Evolutionary conservation across 2,329 filamentous ascomycete genomes (phyloP), one percentile per base, ranked within the genome.

Genomic region (Saccharata proteae): DNA sequence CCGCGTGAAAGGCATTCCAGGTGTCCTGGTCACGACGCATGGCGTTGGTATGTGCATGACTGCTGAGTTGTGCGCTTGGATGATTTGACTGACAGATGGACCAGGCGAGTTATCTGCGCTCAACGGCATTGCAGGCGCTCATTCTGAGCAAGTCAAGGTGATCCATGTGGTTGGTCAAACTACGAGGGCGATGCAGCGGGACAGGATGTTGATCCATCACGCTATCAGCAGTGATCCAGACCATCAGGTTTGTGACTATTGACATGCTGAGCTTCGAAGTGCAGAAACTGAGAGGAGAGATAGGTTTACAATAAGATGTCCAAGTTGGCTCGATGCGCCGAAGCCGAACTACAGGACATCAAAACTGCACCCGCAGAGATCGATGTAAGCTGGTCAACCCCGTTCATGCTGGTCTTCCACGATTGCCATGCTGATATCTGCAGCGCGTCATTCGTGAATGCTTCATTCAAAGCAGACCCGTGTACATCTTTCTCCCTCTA

Each of bases 21-120:
- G 54, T 5, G 60, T 58, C 20, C 43, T 73, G 6, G 54, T 75
- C 18, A 76, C 72, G 1, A 74, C 71, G 0, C 73, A 73, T 42
- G 72, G 71, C 4, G 71, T 76, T 2, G 72, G 71, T 36, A 34
- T 15, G 39, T 37, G 3, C 7, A 15, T 8, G 9, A 10, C 6
- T n/a, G n/a, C n/a, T n/a, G n/a, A n/a, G n/a, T 13, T 4, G 22
- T 21, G 5, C 13, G 3, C n/a, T 27, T 21, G 8, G 14, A 12
- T 10, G 2, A 28, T 13, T 14, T 3, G 11, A 3, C 17, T 32
- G 8, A 39, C 14, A 25, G n/a, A 12, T 14, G 10, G 4, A 32
- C 8, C 11, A 44, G 48, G 50, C 13, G 61, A 64, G 39, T 41
- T 64, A 4, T 58, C 52, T 23, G 61, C 61, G 1, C 37, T 64